These are phyloP conservation scores for Tympanopsis confertula DNA, from an alignment of 2,329 filamentous ascomycete species.

Conservation along the genomic window DNA sequence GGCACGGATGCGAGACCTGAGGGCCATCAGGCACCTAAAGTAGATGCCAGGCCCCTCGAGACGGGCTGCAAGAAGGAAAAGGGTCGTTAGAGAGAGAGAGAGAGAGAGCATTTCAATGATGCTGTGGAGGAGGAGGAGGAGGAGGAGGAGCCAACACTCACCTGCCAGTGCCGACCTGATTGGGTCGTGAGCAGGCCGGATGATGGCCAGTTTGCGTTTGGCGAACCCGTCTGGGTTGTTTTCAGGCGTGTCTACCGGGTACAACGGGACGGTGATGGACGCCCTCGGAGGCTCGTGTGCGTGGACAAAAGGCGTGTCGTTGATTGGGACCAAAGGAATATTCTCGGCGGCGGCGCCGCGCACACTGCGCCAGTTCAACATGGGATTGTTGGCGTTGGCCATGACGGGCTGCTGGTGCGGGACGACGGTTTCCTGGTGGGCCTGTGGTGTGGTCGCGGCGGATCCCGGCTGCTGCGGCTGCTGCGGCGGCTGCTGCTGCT, in stretches of 20 bases:
- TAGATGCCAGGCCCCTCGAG: conserved; percentile 83
- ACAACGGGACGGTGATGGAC: conserved; percentile 51
- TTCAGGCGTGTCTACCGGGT: conserved; percentile 63
- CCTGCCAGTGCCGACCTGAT: conserved; percentile 20
- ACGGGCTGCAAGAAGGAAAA: conserved; percentile 21
- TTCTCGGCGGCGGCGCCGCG: conserved; percentile 27
- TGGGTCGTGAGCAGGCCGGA: conserved; percentile 23
- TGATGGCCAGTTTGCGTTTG: conserved; percentile 43
- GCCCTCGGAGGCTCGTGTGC: conserved; percentile 61
- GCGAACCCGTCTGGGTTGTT: conserved; percentile 62
- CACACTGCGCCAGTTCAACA: conserved; percentile 14
- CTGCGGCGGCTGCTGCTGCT: conserved; percentile 6
- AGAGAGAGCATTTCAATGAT: not conserved
- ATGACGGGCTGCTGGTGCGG: conserved; percentile 7
- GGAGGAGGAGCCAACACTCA: conserved; percentile 42
- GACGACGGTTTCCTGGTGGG: conserved; percentile 12
- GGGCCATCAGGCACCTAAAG: conserved; percentile 70
- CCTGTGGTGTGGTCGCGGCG: conserved; percentile 10
- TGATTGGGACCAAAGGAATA: conserved; percentile 42
- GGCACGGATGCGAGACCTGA: conserved; percentile 66
- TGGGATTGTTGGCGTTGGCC: conserved; percentile 8
- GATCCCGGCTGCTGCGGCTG: conserved; percentile 1
- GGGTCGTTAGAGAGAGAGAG: conserved; percentile 3
- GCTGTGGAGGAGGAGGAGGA: conserved; percentile 26
- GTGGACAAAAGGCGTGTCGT: conserved; percentile 47